phyloP scores from a whole-genome alignment of 2,329 filamentous ascomycete genomes.

The Fusarium scirpi region DNA sequence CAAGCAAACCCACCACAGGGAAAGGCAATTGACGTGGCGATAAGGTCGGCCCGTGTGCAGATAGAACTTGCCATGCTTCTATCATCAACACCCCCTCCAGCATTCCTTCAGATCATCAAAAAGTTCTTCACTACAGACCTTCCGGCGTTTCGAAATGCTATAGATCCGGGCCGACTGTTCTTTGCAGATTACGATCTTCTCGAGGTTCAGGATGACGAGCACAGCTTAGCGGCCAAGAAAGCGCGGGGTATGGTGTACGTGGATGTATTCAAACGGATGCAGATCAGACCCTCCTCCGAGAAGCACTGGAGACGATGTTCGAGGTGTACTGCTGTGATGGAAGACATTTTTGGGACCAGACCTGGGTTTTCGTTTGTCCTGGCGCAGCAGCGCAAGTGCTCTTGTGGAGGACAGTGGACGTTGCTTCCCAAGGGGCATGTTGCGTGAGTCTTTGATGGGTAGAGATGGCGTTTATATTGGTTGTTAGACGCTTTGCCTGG shows the following conservation, averaged over 20 bases:
- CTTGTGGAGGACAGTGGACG: conserved; percentile 66
- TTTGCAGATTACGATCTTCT: conserved; percentile 79
- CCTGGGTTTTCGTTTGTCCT: conserved; percentile 67
- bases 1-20: conserved; percentile 59
- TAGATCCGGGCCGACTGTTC: conserved; percentile 76
- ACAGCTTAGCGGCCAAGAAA: conserved; percentile 57
- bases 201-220: conserved; percentile 70
- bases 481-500: not conserved
- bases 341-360: conserved; percentile 63
- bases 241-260: conserved; percentile 56
- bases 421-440: conserved; percentile 54
- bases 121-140: conserved; percentile 72
- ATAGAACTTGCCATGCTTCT: conserved; percentile 66
- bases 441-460: conserved; percentile 14
- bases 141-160: conserved; percentile 66
- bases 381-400: conserved; percentile 66
- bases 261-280: conserved; percentile 69
- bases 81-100: conserved; percentile 58
- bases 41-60: conserved; percentile 61
- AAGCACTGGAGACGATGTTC: conserved; percentile 58
- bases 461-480: conserved; percentile 2
- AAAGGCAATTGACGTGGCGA: conserved; percentile 57
- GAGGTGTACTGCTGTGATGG: conserved; percentile 74
- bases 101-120: conserved; percentile 69
- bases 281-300: conserved; percentile 55